phyloP scores from a whole-genome alignment of 2,329 filamentous ascomycete species.

The Penicillium verrucosum region DNA sequence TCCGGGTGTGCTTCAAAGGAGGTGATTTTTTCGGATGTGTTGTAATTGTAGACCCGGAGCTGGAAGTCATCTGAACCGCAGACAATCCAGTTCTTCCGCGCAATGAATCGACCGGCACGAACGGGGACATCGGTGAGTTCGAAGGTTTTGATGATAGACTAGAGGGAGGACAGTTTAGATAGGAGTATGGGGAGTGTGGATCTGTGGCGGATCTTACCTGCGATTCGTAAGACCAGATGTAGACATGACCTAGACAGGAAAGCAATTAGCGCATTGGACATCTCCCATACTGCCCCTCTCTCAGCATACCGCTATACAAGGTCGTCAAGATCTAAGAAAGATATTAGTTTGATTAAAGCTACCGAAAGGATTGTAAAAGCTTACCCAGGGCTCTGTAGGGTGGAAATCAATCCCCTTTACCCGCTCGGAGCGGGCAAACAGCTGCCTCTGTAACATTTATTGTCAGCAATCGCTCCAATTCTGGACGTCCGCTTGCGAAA shows the following conservation, averaged over 20 bases:
- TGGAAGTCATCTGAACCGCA: constrained; percentile 93
- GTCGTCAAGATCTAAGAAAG: constrained; percentile 73
- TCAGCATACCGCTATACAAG: constrained; percentile 77
- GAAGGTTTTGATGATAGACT: constrained; percentile 95
- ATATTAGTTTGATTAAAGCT: constrained; percentile 21
- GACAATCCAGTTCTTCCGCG: constrained; percentile 98
- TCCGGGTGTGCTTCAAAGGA: constrained; percentile 97
- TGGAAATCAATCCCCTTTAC: constrained; percentile 98
- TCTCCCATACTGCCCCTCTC: constrained; percentile 5
- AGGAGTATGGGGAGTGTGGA: neutral
- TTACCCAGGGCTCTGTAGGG: constrained; percentile 90
- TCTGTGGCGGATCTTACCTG: constrained; percentile 50
- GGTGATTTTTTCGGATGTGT: constrained; percentile 97
- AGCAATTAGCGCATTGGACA: constrained; percentile 25
- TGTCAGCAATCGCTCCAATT: constrained; percentile 35
- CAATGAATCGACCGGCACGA: constrained; percentile 91
- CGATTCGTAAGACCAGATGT: constrained; percentile 98
- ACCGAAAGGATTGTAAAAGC: constrained; percentile 19
- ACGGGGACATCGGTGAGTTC: constrained; percentile 98
- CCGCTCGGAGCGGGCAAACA: constrained; percentile 87
- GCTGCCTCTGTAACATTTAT: constrained; percentile 61
- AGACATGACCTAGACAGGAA: constrained; percentile 72
- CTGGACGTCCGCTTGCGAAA: neutral
- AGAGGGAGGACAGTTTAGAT: constrained; percentile 23
- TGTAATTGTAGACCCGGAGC: constrained; percentile 94